These are phyloP conservation scores for Sporothrix dimorphospora DNA, from an alignment of 2,329 filamentous ascomycete species.

Conservation along the genomic window DNA sequence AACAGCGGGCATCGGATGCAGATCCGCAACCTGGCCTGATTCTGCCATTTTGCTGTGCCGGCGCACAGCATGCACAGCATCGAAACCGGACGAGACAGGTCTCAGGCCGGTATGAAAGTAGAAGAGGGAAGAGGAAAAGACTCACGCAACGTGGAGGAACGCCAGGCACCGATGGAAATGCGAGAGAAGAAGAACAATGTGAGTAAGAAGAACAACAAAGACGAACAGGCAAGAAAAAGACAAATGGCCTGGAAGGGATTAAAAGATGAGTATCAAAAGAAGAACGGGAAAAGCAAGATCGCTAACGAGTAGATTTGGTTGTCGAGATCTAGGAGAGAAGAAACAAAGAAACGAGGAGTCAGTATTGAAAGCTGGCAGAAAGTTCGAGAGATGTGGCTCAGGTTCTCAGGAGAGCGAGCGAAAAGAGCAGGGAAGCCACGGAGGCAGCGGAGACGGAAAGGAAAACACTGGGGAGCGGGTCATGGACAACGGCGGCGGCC, in stretches of 20 bases:
- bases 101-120: background rate
- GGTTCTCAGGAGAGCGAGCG: background rate
- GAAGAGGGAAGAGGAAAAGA: background rate
- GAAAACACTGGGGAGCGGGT: conserved; percentile 24
- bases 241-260: conserved; percentile 9
- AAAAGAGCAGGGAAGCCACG: background rate
- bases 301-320: background rate
- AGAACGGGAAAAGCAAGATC: background rate
- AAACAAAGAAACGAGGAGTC: background rate
- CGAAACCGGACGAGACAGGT: background rate
- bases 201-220: background rate
- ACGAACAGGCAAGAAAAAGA: background rate
- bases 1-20: conserved; percentile 19
- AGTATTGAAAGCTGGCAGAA: background rate
- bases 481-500: background rate
- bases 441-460: conserved; percentile 1
- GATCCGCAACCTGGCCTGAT: conserved; percentile 8
- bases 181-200: conserved; percentile 14
- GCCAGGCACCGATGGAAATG: conserved; percentile 33
- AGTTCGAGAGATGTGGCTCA: conserved; percentile 14
- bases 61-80: background rate
- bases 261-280: conserved; percentile 18
- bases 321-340: conserved; percentile 2
- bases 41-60: conserved; percentile 3
- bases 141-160: conserved; percentile 23